A percentile compares a stretch with the other conserved stretches of the same genome.
Evolutionary conservation across 768 basidiomycete species (phyloP).

Genomic region (Terana coerulea): DNA sequence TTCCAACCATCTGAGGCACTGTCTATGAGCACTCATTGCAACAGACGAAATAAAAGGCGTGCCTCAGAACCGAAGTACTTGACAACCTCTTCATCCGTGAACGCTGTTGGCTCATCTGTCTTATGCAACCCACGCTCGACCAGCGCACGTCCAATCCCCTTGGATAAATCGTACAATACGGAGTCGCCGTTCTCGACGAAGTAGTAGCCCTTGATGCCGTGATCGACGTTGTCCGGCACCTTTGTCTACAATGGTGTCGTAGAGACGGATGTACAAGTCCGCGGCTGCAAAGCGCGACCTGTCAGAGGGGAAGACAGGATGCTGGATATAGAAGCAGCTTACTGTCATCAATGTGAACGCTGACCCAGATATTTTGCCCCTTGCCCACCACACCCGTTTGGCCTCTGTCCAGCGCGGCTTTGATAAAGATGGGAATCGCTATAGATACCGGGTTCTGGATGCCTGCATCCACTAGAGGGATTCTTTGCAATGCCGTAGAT

Average conservation of each 20-base stretch:
- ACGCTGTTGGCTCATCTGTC: slow-evolving; percentile 36
- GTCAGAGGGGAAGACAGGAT: background rate
- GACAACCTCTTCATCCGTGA: slow-evolving; percentile 38
- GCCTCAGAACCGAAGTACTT: slow-evolving; percentile 40
- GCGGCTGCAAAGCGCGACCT: background rate
- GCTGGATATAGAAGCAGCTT: slow-evolving; percentile 11
- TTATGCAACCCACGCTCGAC: slow-evolving; percentile 20
- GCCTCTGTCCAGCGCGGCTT: slow-evolving; percentile 39
- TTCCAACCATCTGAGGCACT: slow-evolving; percentile 13
- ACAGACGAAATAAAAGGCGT: slow-evolving; percentile 18
- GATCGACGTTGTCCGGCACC: slow-evolving; percentile 16
- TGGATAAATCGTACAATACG: slow-evolving; percentile 27
- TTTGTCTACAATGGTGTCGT: slow-evolving; percentile 30
- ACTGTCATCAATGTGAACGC: slow-evolving; percentile 57
- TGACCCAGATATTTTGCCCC: slow-evolving; percentile 57
- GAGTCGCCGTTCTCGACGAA: slow-evolving; percentile 29
- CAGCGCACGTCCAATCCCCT: slow-evolving; percentile 31
- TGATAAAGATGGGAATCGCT: slow-evolving; percentile 46
- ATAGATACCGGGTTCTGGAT: slow-evolving; percentile 49
- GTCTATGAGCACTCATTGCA: background rate
- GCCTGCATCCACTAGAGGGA: slow-evolving; percentile 42
- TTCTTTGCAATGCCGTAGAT: slow-evolving; percentile 55
- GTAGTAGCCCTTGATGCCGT: slow-evolving; percentile 31
- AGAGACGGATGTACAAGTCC: slow-evolving; percentile 35
- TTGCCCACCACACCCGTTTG: slow-evolving; percentile 51